Evolutionary conservation across 345 rosid genomes (phyloP).

Genomic region (Salix viminalis): DNA sequence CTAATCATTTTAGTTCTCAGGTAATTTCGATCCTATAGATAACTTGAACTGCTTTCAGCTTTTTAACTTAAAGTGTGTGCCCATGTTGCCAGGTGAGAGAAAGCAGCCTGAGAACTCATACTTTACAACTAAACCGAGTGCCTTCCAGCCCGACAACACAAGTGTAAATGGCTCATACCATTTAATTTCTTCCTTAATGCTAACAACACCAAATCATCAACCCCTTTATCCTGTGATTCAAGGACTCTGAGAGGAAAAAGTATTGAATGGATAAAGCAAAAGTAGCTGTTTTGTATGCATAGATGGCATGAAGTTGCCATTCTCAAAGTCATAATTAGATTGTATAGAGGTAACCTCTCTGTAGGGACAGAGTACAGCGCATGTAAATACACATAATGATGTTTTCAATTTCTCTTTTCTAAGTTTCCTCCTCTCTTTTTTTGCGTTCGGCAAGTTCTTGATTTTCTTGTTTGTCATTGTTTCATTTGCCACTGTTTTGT

Average conservation of each 20-base stretch:
- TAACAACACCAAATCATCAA: constrained; percentile 18
- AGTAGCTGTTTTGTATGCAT: background rate
- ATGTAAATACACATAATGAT: constrained; percentile 14
- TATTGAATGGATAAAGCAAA: background rate
- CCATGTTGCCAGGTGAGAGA: constrained; percentile 54
- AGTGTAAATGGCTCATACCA: constrained; percentile 29
- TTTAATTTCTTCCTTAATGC: constrained; percentile 16
- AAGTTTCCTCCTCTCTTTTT: background rate
- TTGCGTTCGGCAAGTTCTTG: background rate
- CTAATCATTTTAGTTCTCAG: too few relatives aligned
- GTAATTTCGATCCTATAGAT: background rate
- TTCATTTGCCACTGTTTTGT: background rate
- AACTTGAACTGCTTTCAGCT: background rate
- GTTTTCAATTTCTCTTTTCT: background rate
- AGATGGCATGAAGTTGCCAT: constrained; percentile 1
- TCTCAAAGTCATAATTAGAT: constrained; percentile 9
- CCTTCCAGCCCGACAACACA: constrained; percentile 35
- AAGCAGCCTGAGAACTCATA: constrained; percentile 58
- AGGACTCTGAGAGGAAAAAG: background rate
- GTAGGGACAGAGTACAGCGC: constrained; percentile 8
- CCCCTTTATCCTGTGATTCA: constrained; percentile 3
- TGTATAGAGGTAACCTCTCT: constrained; percentile 17
- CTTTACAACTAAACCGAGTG: constrained; percentile 38
- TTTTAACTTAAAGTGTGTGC: background rate
- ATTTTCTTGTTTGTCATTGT: too few relatives aligned